These are phyloP conservation scores for Exophiala alcalophila DNA, from an alignment of 2,329 filamentous ascomycete genomes.

Conservation along the genomic window DNA sequence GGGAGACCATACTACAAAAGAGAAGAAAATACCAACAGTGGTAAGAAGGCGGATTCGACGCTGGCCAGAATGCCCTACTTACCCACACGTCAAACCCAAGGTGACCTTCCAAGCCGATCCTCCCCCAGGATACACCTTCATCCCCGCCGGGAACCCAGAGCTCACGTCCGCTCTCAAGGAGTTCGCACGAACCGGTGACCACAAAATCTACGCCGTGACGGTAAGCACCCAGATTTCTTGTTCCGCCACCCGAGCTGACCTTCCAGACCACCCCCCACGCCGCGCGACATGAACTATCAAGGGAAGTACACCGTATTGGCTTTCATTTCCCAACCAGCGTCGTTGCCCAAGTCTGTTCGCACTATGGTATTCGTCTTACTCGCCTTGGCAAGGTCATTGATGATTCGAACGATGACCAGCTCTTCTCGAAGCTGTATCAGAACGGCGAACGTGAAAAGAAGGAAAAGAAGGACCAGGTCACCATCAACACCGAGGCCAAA, in stretches of 20 bases:
- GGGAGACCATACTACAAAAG: slow-evolving; percentile 57
- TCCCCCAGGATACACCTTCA: slow-evolving; percentile 59
- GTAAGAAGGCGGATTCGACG: slow-evolving; percentile 37
- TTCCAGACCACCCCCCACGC: slow-evolving; percentile 49
- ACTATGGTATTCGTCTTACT: slow-evolving; percentile 46
- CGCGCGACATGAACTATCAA: slow-evolving; percentile 53
- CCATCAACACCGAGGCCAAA: slow-evolving; percentile 56
- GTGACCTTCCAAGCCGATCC: slow-evolving; percentile 55
- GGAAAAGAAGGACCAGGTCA: slow-evolving; percentile 37
- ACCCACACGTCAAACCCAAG: slow-evolving; percentile 37
- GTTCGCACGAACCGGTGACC: slow-evolving; percentile 53
- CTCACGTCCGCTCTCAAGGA: slow-evolving; percentile 61
- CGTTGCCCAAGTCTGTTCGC: slow-evolving; percentile 55
- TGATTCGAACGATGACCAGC: slow-evolving; percentile 26
- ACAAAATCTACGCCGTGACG: slow-evolving; percentile 58
- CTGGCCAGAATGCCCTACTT: slow-evolving; percentile 13
- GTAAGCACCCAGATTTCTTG: slow-evolving; percentile 43
- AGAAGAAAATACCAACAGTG: slow-evolving; percentile 57
- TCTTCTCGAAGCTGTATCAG: slow-evolving; percentile 28
- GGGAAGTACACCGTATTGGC: slow-evolving; percentile 61
- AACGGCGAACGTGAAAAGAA: slow-evolving; percentile 20
- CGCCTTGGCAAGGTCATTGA: slow-evolving; percentile 47
- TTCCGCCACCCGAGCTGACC: slow-evolving; percentile 14
- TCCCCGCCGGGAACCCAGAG: slow-evolving; percentile 58
- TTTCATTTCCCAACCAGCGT: slow-evolving; percentile 62